Evolutionary conservation across 1,284 basidiomycete species (phyloP).

Genomic region (Fomitiporia mediterranea): DNA sequence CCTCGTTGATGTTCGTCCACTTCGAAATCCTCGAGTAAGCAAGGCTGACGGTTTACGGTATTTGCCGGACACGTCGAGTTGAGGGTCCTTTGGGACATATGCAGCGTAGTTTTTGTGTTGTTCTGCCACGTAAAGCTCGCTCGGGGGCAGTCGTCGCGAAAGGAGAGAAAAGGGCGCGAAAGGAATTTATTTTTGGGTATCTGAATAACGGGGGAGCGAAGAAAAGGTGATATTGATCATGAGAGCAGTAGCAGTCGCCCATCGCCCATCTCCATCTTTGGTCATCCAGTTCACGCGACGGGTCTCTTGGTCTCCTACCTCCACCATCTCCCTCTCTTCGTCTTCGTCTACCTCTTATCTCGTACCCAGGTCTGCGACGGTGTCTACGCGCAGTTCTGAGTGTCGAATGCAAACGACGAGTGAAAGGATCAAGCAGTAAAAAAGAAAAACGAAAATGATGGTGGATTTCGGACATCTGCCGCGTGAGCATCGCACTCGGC

Average conservation of each 20-base stretch:
- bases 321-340: no score
- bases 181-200: neutral
- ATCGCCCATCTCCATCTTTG: neutral
- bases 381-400: no score
- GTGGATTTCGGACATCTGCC: neutral
- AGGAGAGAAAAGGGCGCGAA: neutral
- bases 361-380: no score
- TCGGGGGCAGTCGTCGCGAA: neutral
- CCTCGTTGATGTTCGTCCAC: no score
- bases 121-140: neutral
- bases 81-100: neutral
- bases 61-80: neutral
- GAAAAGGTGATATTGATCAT: neutral
- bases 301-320: neutral
- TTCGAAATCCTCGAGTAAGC: neutral
- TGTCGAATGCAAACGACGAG: no score
- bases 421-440: no score
- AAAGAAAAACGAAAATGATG: neutral
- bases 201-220: neutral
- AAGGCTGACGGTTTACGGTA: neutral
- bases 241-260: neutral
- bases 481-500: slow-evolving; percentile 6
- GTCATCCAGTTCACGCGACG: neutral
- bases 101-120: neutral
- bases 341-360: no score